Evolutionary conservation across 495 filamentous ascomycete species (phyloP).

Genomic region (Filosporella fistucella): DNA sequence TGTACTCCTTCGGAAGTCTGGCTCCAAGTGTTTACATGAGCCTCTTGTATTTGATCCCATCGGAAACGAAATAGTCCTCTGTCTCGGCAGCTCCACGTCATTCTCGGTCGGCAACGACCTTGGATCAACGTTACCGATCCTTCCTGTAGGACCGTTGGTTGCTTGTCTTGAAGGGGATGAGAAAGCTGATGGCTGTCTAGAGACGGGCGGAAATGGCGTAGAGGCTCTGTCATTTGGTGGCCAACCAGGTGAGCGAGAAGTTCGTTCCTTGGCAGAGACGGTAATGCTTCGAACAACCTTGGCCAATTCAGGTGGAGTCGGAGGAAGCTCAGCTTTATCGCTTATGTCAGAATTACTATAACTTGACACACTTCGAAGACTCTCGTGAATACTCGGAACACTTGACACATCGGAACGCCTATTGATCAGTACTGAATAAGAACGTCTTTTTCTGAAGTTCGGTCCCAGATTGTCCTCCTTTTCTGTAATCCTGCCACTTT

Average conservation of each 20-base stretch:
- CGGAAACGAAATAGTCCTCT: neutral
- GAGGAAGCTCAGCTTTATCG: slow-evolving; percentile 3
- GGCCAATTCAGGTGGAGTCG: no score
- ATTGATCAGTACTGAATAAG: no score
- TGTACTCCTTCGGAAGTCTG: no score
- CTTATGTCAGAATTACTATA: neutral
- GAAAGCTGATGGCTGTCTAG: neutral
- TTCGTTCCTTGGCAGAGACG: neutral
- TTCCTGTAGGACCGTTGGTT: neutral
- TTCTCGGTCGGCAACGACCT: slow-evolving; percentile 5
- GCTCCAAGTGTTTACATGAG: no score
- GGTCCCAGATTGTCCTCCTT: slow-evolving; percentile 3
- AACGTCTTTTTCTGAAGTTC: neutral
- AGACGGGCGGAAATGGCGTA: slow-evolving; percentile 12
- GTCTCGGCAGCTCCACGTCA: neutral
- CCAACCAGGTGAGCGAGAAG: slow-evolving; percentile 4
- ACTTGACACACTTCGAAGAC: slow-evolving; percentile 6
- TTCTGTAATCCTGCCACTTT: slow-evolving; percentile 5
- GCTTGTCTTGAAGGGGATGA: no score
- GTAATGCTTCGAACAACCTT: no score
- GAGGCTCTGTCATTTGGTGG: slow-evolving; percentile 9
- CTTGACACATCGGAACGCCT: slow-evolving; percentile 7
- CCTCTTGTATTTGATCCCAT: no score
- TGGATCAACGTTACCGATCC: slow-evolving; percentile 10
- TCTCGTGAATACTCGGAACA: slow-evolving; percentile 20